Percentiles rank a stretch among this genome's conserved stretches.
These are phyloP conservation scores for Penicillium silybi DNA, from an alignment of 495 filamentous ascomycete genomes.

Conservation along the genomic window DNA sequence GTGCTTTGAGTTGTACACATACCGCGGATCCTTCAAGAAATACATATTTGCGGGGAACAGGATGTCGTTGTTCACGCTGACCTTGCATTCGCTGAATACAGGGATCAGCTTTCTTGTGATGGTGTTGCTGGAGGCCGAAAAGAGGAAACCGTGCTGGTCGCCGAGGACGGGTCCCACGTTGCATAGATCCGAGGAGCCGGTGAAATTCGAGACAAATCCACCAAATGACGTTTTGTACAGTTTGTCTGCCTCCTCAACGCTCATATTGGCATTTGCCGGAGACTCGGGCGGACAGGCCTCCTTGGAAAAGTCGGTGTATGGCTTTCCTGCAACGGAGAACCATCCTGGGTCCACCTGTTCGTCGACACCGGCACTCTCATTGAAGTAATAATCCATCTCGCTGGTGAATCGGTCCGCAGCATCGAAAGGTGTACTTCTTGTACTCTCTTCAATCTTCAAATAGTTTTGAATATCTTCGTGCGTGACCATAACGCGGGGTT, in stretches of 20 bases:
- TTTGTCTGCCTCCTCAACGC: slow-evolving; percentile 29
- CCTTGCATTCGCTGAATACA: slow-evolving; percentile 72
- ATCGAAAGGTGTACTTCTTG: slow-evolving; percentile 35
- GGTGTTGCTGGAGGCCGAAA: slow-evolving; percentile 54
- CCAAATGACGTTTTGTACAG: slow-evolving; percentile 35
- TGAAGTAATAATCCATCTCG: slow-evolving; percentile 23
- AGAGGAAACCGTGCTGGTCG: slow-evolving; percentile 66
- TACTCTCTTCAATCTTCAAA: slow-evolving; percentile 51
- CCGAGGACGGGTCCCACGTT: slow-evolving; percentile 48
- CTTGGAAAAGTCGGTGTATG: slow-evolving; percentile 60
- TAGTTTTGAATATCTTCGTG: slow-evolving; percentile 61
- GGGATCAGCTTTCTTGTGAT: slow-evolving; percentile 54
- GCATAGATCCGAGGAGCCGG: slow-evolving; percentile 62
- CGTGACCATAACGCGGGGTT: slow-evolving; percentile 61
- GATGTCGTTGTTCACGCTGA: slow-evolving; percentile 74
- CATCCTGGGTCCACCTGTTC: slow-evolving; percentile 18
- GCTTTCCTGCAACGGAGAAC: slow-evolving; percentile 29
- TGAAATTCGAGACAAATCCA: slow-evolving; percentile 64
- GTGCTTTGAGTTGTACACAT: slow-evolving; percentile 42
- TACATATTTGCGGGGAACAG: slow-evolving; percentile 77
- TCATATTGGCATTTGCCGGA: slow-evolving; percentile 46
- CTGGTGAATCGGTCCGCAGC: slow-evolving; percentile 35
- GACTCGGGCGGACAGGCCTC: slow-evolving; percentile 59
- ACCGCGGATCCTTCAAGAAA: slow-evolving; percentile 66
- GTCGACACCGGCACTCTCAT: slow-evolving; percentile 17